Evolutionary conservation across 495 filamentous ascomycete species (phyloP), one percentile per base, ranked within the genome.

Genomic region (Penicillium antarcticum): DNA sequence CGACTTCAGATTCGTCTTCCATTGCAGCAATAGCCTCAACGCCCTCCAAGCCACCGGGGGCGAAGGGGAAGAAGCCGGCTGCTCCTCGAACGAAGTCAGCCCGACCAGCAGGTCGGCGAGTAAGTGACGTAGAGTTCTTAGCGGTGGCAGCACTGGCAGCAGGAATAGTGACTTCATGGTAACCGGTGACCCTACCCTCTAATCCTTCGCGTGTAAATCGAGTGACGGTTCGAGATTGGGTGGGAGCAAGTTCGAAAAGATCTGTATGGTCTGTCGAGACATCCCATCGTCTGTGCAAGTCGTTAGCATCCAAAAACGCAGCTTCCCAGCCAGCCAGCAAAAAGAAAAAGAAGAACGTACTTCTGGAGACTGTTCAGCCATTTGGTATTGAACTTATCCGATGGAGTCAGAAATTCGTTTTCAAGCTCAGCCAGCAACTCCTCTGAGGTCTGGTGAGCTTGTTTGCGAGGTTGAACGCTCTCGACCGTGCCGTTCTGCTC

Each of bases 81-180:
- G 87, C 91, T 13, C 94, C 94, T n/a, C 94, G 80, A 17, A 98
- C 92, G 66, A 97, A 96, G 44, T 97, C 92, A 33, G 89, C 90
- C 55, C 88, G 82, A 50, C 81, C 83, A 34, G 92, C 94, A 21
- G 92, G 92, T 58, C 94, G 94, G 34, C 94, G 81, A 9, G 88
- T 71, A 33, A 98, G 75, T 0, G 91, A 96, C 0, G 95, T 98
- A 18, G 92, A 97, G 61, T 95, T 96, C 72, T 98, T 98, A 4
- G 94, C 94, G 14, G 87, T 97, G 1, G 89, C 90, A 1, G 89
- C 90, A 50, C 88, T 92, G 51, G 81, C 85, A 18, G 92, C 91
- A 13, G 92, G 92, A 19, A 97, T 83, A 0, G 94, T 97, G 42
- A 97, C 87, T 70, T 97, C 92, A 62, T 84, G 88, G 66, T 98